Evolutionary conservation across 257 asterid species (phyloP), one percentile per base, ranked within the genome.

Genomic region (Przewalskia tangutica): DNA sequence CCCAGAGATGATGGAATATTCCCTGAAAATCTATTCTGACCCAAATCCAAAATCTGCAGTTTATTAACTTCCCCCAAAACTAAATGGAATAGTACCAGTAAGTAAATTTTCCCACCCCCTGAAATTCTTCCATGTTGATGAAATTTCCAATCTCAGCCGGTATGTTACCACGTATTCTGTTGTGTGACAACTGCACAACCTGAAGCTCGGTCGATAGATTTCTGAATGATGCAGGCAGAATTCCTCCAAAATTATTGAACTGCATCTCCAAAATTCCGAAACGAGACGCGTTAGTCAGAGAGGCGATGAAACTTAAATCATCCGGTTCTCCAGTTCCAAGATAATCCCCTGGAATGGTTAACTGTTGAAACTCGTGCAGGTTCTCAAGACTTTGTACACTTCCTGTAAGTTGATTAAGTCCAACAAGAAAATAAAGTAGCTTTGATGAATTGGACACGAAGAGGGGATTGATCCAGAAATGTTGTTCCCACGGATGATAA

Each of bases 111-210:
- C 46, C 18, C 48, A 34, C 82, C 83, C 83, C 50, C 51, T 54
- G 62, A 14, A 85, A 71, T 12, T 67, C 82, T 53, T 73, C 81
- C 76, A 85, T 11, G 5, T 65, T 73, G 62, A 73, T 0, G 23
- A 85, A 81, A 0, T 83, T 83, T 75, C 82, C 88, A 51, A 85
- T 83, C 58, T 76, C 86, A 55, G 77, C 5, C 5, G 84, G 79
- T 32, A 85, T 80, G 48, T 38, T 64, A n/a, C 84, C 88, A 14
- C 79, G 42, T 38, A 85, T 23, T 34, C 71, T 77, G 71, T 85
- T 83, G 75, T n/a, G 18, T 32, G 60, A 11, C 11, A 79, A 11
- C 18, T 50, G 53, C 44, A 84, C 34, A 63, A 71, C 38, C 65
- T 38, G 34, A 32, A 84, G 86, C 32, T 64, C n/a, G 3, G 32